These are phyloP conservation scores for Tripterygium wilfordii DNA, from an alignment of 177 flowering plant species.

Conservation along the genomic window DNA sequence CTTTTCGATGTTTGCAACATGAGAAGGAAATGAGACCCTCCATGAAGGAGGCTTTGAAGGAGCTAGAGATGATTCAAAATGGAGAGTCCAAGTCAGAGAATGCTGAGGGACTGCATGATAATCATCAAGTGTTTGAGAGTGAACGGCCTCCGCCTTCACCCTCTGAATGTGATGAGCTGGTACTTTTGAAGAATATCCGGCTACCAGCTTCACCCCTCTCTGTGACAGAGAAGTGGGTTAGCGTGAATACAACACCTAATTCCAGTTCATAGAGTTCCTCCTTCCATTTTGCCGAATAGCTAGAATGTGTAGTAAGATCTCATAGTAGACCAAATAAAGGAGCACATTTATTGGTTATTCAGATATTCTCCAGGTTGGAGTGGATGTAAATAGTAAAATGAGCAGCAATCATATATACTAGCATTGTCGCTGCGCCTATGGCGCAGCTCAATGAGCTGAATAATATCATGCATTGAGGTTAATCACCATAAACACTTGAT, in stretches of 20 bases:
- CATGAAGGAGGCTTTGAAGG: constrained; percentile 53
- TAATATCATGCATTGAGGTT: no score
- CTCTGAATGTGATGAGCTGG: constrained; percentile 14
- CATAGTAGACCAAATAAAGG: no score
- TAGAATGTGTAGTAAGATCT: no score
- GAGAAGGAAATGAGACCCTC: constrained; percentile 63
- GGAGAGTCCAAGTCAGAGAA: constrained; percentile 15
- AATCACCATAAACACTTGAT: no score
- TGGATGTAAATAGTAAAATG: no score
- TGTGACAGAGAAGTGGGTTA: constrained; percentile 38
- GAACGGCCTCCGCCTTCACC: constrained; percentile 15
- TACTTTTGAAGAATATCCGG: constrained; percentile 22
- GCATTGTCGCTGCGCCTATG: no score
- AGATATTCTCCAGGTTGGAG: no score
- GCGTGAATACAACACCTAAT: constrained; percentile 31
- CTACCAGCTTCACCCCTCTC: constrained; percentile 34
- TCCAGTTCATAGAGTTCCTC: no score
- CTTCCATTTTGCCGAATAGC: no score
- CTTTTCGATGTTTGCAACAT: constrained; percentile 59
- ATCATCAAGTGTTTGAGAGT: constrained; percentile 15
- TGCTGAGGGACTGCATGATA: constrained; percentile 7
- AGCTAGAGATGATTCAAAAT: constrained; percentile 27
- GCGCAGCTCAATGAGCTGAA: no score
- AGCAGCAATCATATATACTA: no score
- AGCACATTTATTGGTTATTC: no score